Evolutionary conservation across 1,139 yeast genomes (phyloP).

Genomic region (Arxiozyma slooffiae): DNA sequence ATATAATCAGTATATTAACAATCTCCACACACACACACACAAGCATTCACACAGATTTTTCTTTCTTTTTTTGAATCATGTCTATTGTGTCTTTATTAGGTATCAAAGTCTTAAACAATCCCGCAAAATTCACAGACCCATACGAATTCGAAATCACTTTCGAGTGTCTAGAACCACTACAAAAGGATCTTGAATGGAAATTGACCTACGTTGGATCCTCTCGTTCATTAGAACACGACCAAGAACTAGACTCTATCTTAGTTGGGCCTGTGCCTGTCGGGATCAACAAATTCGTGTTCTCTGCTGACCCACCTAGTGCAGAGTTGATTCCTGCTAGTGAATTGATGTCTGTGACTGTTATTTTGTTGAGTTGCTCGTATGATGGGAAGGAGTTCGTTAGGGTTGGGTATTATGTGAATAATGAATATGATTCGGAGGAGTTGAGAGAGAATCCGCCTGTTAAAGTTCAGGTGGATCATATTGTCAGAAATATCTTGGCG

Average conservation of each 20-base stretch:
- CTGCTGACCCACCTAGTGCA: conserved; percentile 95
- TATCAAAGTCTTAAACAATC: conserved; percentile 85
- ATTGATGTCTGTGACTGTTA: conserved; percentile 88
- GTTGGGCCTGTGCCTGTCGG: conserved; percentile 99
- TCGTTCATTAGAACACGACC: conserved; percentile 87
- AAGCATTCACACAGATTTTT: too few species aligned
- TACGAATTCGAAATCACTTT: conserved; percentile 95
- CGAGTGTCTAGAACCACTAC: conserved; percentile 87
- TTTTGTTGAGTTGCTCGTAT: conserved; percentile 82
- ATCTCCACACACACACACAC: neutral
- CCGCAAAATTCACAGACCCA: conserved; percentile 87
- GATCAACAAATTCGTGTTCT: conserved; percentile 79
- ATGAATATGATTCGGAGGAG: conserved; percentile 91
- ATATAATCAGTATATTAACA: neutral
- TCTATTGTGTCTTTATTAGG: conserved; percentile 90
- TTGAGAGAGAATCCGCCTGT: conserved; percentile 83
- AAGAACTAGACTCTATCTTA: conserved; percentile 84
- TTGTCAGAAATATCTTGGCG: conserved; percentile 85
- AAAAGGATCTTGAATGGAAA: conserved; percentile 95
- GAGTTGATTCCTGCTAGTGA: conserved; percentile 94
- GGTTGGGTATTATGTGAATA: conserved; percentile 94
- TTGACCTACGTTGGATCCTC: conserved; percentile 94
- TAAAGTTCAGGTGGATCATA: conserved; percentile 88
- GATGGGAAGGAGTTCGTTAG: conserved; percentile 90
- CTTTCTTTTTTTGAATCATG: conserved; percentile 41